These are phyloP conservation scores for Forsythia viridissima DNA, from an alignment of 257 asterid genomes.

Conservation along the genomic window DNA sequence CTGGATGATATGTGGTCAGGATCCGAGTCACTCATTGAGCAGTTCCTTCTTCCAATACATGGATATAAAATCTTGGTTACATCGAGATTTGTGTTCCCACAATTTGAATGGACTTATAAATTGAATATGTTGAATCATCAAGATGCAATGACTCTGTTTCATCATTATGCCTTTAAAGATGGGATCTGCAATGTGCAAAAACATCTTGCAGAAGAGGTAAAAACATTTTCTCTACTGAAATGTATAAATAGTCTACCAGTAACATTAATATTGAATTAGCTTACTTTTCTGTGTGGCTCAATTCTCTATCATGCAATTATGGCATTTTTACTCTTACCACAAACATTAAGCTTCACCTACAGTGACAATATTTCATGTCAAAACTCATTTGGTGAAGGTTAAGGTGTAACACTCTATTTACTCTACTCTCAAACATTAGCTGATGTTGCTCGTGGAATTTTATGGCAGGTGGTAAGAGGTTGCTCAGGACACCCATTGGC, in stretches of 20 bases:
- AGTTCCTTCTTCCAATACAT: slow-evolving; percentile 18
- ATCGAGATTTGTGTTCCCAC: slow-evolving; percentile 31
- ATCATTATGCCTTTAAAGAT: slow-evolving; percentile 30
- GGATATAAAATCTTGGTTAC: slow-evolving; percentile 37
- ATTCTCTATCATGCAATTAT: no score
- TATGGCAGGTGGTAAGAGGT: slow-evolving; percentile 31
- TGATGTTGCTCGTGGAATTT: not conserved
- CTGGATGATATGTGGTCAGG: slow-evolving; percentile 41
- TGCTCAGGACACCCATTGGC: slow-evolving; percentile 45
- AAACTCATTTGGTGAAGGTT: not conserved
- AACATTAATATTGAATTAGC: no score
- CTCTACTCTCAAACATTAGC: no score
- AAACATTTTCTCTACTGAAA: not conserved
- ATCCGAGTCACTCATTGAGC: slow-evolving; percentile 27
- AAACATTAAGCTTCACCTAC: not conserved
- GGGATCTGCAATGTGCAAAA: slow-evolving; percentile 17
- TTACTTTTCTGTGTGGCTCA: no score
- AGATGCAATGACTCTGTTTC: slow-evolving; percentile 33
- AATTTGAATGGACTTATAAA: slow-evolving; percentile 29
- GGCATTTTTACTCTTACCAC: not conserved
- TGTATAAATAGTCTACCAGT: no score
- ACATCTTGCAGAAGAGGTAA: slow-evolving; percentile 39
- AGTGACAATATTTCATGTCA: not conserved
- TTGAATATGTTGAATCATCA: slow-evolving; percentile 27
- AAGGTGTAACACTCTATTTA: no score